Percentiles rank a stretch among this genome's conserved stretches.
Evolutionary conservation across 2,329 filamentous ascomycete genomes (phyloP).

Genomic region (Fusarium buxicola): DNA sequence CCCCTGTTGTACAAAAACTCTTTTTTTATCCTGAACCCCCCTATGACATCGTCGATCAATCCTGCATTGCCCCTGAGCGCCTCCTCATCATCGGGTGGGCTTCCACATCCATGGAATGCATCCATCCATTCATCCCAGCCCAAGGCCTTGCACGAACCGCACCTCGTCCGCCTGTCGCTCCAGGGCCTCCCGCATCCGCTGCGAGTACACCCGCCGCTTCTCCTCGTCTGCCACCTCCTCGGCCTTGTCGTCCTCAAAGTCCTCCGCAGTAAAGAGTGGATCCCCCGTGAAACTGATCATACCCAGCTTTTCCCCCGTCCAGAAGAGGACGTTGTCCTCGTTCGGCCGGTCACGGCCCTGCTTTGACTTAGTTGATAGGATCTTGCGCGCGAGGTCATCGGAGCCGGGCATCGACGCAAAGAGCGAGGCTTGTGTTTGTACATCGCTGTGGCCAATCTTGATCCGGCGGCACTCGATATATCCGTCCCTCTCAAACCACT

Average conservation of each 20-base stretch:
- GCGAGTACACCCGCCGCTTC: slow-evolving; percentile 71
- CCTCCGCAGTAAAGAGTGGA: slow-evolving; percentile 61
- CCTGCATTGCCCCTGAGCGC: slow-evolving; percentile 11
- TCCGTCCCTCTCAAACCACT: slow-evolving; percentile 92
- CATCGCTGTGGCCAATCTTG: slow-evolving; percentile 67
- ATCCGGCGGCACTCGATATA: slow-evolving; percentile 67
- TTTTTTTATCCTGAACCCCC: slow-evolving; percentile 14
- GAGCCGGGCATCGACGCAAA: slow-evolving; percentile 65
- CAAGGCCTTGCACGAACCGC: slow-evolving; percentile 77
- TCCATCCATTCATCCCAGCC: slow-evolving; percentile 21
- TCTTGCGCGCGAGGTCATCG: slow-evolving; percentile 83
- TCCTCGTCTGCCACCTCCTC: slow-evolving; percentile 58
- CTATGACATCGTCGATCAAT: slow-evolving; percentile 17
- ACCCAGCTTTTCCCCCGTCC: slow-evolving; percentile 88
- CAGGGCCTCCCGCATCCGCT: slow-evolving; percentile 79
- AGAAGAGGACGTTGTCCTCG: slow-evolving; percentile 80
- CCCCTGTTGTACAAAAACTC: slow-evolving; percentile 13
- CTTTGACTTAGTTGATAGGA: slow-evolving; percentile 70
- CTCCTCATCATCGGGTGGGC: slow-evolving; percentile 2
- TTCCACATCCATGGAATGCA: slow-evolving; percentile 6
- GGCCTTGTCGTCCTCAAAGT: slow-evolving; percentile 63
- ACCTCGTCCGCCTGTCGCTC: slow-evolving; percentile 83
- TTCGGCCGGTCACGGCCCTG: slow-evolving; percentile 53
- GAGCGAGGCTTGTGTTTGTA: slow-evolving; percentile 58
- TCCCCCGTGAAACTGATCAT: slow-evolving; percentile 72